These are phyloP conservation scores for Phytopythium litorale DNA, from an alignment of 352 stramenopile genomes.

Conservation along the genomic window DNA sequence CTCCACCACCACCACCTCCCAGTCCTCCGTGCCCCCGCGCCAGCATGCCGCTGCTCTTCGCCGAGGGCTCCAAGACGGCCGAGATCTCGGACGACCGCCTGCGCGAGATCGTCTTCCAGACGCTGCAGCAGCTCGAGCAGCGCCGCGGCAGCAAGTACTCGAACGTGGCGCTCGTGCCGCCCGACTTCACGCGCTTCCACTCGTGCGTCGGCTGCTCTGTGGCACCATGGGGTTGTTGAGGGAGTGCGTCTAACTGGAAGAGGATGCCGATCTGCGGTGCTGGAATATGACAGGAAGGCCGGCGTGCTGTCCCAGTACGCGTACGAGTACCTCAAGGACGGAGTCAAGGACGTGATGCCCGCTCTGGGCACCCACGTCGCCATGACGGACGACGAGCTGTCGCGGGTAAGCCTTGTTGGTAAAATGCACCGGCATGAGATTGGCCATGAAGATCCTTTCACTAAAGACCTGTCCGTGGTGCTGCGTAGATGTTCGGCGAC, in stretches of 20 bases:
- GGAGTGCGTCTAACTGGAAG: background rate
- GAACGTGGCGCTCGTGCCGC: constrained; percentile 91
- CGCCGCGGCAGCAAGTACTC: constrained; percentile 41
- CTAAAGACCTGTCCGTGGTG: constrained; percentile 2
- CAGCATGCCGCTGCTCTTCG: constrained; percentile 67
- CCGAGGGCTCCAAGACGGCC: constrained; percentile 63
- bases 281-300: constrained; percentile 55
- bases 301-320: constrained; percentile 92
- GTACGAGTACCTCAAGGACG: constrained; percentile 90
- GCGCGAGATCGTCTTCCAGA: constrained; percentile 53
- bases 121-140: constrained; percentile 63
- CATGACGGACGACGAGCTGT: constrained; percentile 94
- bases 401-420: constrained; percentile 29
- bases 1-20: background rate
- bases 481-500: constrained; percentile 90
- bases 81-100: constrained; percentile 61
- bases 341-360: constrained; percentile 89
- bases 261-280: background rate
- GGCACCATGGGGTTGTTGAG: background rate
- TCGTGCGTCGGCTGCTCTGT: constrained; percentile 50
- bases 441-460: background rate
- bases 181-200: constrained; percentile 96
- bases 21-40: background rate
- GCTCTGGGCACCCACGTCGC: constrained; percentile 94
- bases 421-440: no score